Base-by-base conservation (phyloP, 805 yeast genomes). In the Huiozyma sinensis region DNA sequence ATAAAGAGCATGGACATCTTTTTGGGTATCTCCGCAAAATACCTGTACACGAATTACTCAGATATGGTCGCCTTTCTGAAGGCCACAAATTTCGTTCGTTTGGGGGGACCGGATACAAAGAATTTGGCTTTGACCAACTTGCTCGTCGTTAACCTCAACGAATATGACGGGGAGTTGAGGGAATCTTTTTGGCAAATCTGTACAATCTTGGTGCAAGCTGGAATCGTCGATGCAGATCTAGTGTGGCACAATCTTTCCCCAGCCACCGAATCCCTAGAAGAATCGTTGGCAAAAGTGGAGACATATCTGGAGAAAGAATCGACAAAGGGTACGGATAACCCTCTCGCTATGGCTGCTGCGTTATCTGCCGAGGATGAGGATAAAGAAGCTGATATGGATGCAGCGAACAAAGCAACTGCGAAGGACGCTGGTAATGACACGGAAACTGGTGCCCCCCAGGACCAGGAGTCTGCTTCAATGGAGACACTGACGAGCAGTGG, bases 291-390 rank as follows among this genome's bases (percentile, higher is more conserved):
- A 1, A 55, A 58, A 4, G 73, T 76, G 56, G 70, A 73, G 33
- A 63, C 65, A 30, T 67, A 70, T 7, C 56, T 75, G 44, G 78
- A 79, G 11, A 76, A 76, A 9, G 73, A 77, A 46, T 75, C 83
- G 0, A 68, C 71, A 52, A 68, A 69, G 48, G 81, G 89, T 0
- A 72, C 76, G 27, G 81, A 85, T 0, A 84, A 82, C 48, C 95
- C 95, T 0, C 65, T 89, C 40, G 92, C 97, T 0, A 59, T 88
- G 52, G 95, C 96, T 6, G 92, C 92, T 7, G 95, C 95, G 0
- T 67, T 89, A 34, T 69, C 72, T 4, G 79, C 76, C 34, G 90
- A 82, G 33, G 84, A 76, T 13, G 83, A 76, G 27, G 77, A 70
- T 6, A 67, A 64, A n/a, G 63, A 17, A 3, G 41, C 44, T 34